Evolutionary conservation across 1,284 basidiomycete species (phyloP), one percentile per base, ranked within the genome.

Genomic region (Lentinula novae-zelandiae): DNA sequence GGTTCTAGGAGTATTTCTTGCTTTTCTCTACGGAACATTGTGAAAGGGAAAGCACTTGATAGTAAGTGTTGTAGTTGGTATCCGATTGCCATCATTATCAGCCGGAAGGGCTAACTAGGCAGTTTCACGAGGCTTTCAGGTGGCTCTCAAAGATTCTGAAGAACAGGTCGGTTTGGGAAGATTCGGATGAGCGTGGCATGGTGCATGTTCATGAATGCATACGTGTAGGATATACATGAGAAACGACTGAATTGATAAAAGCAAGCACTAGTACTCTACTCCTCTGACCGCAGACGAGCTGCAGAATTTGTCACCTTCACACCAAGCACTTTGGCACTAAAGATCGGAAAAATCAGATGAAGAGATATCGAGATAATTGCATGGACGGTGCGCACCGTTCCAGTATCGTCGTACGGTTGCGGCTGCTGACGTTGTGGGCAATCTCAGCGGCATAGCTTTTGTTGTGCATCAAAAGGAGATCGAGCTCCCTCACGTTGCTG

Each of bases 391-490:
- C 27, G 38, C 65, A 92, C 92, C 92, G 85, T 78, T 95, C 93
- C 64, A 99, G 82, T 71, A 99, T 96, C 68, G 86, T 81, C 65
- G 91, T 89, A 72, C 97, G 93, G 87, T 99, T 98, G 77, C 95
- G 92, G 82, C 92, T 93, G 80, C 90, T 93, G 70, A 99, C 96
- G 74, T 90, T 93, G 85, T 98, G 96, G 62, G 97, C 97, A 71
- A 99, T 94, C 78, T 96, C 93, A 64, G 96, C 97, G 63, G 96
- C 91, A 76, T 92, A 99, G 72, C 83, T 91, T 83, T 93, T 93
- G 87, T 96, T 97, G 88, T 99, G 96, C 95, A 98, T 96, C 62
- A 98, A 81, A 65, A 98, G 87, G 69, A 98, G 85, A 71, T 98
- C 94, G 67, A 98, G 78, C 76, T 98, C 95, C 74, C 88, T 84